Evolutionary conservation across 179 eudicot genomes (phyloP).

Genomic region (Amaranthus tricolor): DNA sequence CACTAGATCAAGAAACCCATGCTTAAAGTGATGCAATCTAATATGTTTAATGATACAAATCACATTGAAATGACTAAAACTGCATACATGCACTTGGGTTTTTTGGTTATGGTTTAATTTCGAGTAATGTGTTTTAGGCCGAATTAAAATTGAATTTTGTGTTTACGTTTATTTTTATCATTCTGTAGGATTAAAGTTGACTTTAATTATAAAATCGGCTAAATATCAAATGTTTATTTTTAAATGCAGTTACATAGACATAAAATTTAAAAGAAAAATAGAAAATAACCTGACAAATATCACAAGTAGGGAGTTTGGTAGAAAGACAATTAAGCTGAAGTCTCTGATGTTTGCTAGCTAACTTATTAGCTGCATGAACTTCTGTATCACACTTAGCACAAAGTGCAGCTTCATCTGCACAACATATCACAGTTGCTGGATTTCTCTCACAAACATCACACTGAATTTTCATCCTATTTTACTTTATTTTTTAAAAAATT

Average conservation of each 20-base stretch:
- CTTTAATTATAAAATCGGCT: too few relatives aligned
- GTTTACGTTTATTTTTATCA: too few relatives aligned
- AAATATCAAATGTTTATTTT: too few relatives aligned
- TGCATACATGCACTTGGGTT: too few relatives aligned
- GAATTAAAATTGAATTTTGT: too few relatives aligned
- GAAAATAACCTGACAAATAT: conserved; percentile 69
- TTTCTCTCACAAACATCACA: conserved; percentile 98
- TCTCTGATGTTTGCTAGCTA: conserved; percentile 93
- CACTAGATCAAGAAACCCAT: not conserved
- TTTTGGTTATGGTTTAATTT: too few relatives aligned
- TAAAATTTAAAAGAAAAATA: conserved; percentile 31
- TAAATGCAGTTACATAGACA: too few relatives aligned
- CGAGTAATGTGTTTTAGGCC: too few relatives aligned
- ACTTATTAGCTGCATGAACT: conserved; percentile 89
- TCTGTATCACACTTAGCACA: conserved; percentile 79
- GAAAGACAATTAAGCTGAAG: conserved; percentile 60
- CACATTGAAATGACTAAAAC: too few relatives aligned
- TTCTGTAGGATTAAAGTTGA: too few relatives aligned
- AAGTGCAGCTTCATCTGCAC: conserved; percentile 95
- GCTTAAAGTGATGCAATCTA: too few relatives aligned
- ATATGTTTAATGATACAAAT: too few relatives aligned
- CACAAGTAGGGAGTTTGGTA: conserved; percentile 79
- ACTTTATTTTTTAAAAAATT: conserved; percentile 1
- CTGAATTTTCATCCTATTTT: conserved; percentile 72
- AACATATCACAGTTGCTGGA: conserved; percentile 81